Conservation (phyloP, 495 filamentous ascomycete genomes). For the Podospora pseudocomata region DNA sequence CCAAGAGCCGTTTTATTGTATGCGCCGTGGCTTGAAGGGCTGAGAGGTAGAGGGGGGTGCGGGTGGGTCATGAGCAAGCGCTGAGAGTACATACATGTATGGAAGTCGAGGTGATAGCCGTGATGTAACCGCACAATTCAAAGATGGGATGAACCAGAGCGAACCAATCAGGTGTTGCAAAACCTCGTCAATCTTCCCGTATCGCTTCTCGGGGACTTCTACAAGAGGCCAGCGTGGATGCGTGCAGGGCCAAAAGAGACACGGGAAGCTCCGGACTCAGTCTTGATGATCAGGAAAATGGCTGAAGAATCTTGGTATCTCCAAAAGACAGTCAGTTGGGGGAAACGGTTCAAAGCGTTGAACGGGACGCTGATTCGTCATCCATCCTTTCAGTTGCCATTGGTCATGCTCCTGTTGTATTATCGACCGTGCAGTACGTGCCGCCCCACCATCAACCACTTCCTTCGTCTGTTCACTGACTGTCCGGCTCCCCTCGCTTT, state of each 20-base stretch:
- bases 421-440: neutral
- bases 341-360: neutral
- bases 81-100: no score
- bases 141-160: neutral
- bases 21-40: conserved; percentile 6
- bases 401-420: neutral
- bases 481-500: neutral
- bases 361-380: neutral
- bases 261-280: neutral
- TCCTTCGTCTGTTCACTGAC: neutral
- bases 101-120: neutral
- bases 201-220: neutral
- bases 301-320: neutral
- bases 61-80: neutral
- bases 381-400: neutral
- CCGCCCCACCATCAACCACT: neutral
- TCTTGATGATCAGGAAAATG: neutral
- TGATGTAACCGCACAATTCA: neutral
- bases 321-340: no score
- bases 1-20: neutral
- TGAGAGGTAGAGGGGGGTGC: neutral
- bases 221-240: neutral
- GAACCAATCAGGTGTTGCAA: neutral
- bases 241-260: neutral
- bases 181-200: neutral